Evolutionary conservation across 768 basidiomycete genomes (phyloP), one percentile per base, ranked within the genome.

Genomic region (Cyathus striatus): DNA sequence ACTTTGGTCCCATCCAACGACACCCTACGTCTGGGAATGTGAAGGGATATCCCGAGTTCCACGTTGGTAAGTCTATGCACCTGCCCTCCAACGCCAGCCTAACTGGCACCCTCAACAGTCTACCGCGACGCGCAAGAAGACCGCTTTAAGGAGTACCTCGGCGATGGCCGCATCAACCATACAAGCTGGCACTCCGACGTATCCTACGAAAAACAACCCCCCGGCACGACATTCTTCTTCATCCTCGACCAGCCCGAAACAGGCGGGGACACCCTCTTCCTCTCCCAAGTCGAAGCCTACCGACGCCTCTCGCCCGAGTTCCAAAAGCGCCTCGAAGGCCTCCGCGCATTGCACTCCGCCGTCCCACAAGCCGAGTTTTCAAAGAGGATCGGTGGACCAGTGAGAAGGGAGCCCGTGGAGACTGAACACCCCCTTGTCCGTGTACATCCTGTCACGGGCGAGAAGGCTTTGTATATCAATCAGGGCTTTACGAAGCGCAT

Each of bases 381-480:
- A 1, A 54, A 55, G 39, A 59, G 60, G 20, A 57, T 65, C 6
- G 68, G 66, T 17, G 75, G 73, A 0, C 69, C 72, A 5, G 73
- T 76, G 1, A 62, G 76, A 13, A 66, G 75, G 27, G 76, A 76
- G 45, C 71, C 76, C 33, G 57, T 75, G 5, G 70, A 75, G 49
- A 63, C 64, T 16, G 65, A 68, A 71, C 78, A 77, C 56, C 75
- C 76, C 4, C 41, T 78, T 50, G 78, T 81, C 45, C 73, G 79
- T 44, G 60, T 66, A 12, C 80, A 81, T 55, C 81, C 80, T 14
- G 75, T 72, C 1, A 82, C 81, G 0, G 78, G 78, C n/a, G 73
- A 79, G 54, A 79, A 81, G 59, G 75, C 74, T 1, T 62, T 82
- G 16, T 79, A 76, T 52, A 62, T 81, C 59, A 79, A 79, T 59